Conservation (phyloP, 768 basidiomycete species). For the Leucocoprinus sp. region DNA sequence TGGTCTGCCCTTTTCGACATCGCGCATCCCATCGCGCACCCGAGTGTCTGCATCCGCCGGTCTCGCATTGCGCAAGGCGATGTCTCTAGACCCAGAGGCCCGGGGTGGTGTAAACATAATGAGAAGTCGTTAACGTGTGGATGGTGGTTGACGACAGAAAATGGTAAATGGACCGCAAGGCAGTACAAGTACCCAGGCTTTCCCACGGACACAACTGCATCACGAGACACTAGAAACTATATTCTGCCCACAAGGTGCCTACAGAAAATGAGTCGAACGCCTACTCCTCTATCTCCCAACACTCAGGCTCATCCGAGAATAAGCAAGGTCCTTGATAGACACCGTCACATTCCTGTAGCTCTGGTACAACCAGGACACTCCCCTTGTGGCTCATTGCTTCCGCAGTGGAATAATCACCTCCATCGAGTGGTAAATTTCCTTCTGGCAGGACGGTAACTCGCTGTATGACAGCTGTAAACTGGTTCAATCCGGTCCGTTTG, state of each 20-base stretch:
- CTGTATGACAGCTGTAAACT: too few species aligned
- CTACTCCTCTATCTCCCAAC: slow-evolving; percentile 14
- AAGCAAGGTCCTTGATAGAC: slow-evolving; percentile 27
- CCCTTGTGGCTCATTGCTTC: not conserved
- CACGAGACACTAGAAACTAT: too few species aligned
- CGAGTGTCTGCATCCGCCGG: slow-evolving; percentile 69
- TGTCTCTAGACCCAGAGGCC: slow-evolving; percentile 45
- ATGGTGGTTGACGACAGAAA: slow-evolving; percentile 10
- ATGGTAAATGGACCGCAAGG: slow-evolving; percentile 20
- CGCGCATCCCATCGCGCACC: slow-evolving; percentile 74
- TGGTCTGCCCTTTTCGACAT: slow-evolving; percentile 48
- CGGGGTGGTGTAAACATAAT: slow-evolving; percentile 53
- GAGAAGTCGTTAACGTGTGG: slow-evolving; percentile 2
- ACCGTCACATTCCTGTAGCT: slow-evolving; percentile 23
- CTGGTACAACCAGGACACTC: slow-evolving; percentile 13
- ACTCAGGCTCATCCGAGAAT: slow-evolving; percentile 17
- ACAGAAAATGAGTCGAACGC: not conserved
- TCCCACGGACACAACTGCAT: slow-evolving; percentile 24
- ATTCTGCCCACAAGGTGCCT: too few species aligned
- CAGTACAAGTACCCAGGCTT: slow-evolving; percentile 14
- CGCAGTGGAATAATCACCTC: not conserved
- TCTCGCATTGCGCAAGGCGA: slow-evolving; percentile 64
- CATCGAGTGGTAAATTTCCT: not conserved
- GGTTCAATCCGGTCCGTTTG: not conserved
- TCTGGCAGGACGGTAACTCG: not conserved